Percentiles rank a stretch among this genome's conserved stretches.
These are phyloP conservation scores for Ustilago sp. DNA, from an alignment of 1,284 basidiomycete genomes.

Conservation along the genomic window DNA sequence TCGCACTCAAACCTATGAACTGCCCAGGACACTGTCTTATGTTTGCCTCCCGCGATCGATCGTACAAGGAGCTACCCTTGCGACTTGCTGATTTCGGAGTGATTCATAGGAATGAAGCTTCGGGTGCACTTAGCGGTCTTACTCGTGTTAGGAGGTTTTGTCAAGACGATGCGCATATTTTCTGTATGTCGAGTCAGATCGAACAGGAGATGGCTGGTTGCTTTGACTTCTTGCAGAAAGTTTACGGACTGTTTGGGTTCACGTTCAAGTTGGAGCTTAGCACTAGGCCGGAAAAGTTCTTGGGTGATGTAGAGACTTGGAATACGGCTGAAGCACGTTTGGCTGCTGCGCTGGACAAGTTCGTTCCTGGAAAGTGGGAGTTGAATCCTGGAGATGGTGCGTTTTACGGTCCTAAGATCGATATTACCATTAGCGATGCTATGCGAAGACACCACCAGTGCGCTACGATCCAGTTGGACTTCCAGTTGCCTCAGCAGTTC, in stretches of 20 bases:
- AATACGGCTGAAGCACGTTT: conserved; percentile 91
- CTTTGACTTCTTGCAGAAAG: conserved; percentile 90
- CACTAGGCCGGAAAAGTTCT: conserved; percentile 93
- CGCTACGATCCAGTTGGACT: conserved; percentile 98
- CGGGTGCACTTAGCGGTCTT: conserved; percentile 90
- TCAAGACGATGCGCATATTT: conserved; percentile 97
- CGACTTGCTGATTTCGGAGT: conserved; percentile 99
- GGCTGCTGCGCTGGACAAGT: conserved; percentile 83
- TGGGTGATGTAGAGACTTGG: conserved; percentile 92
- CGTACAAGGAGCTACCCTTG: conserved; percentile 94
- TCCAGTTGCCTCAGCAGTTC: conserved; percentile 98
- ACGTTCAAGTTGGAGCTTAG: conserved; percentile 96
- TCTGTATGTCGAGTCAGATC: conserved; percentile 95
- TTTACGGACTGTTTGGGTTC: conserved; percentile 97
- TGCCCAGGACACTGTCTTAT: conserved; percentile 98
- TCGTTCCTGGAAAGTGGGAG: conserved; percentile 90
- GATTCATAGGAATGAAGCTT: conserved; percentile 95
- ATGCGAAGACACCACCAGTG: conserved; percentile 91
- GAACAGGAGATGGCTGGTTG: conserved; percentile 86
- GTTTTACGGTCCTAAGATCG: conserved; percentile 79
- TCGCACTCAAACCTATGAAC: conserved; percentile 90
- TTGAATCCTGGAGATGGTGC: conserved; percentile 97
- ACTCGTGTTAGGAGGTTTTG: conserved; percentile 94
- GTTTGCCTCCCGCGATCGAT: conserved; percentile 92
- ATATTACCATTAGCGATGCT: conserved; percentile 96